These are phyloP conservation scores for Fraxinus latifolia DNA, from an alignment of 305 asterid genomes.

Conservation along the genomic window DNA sequence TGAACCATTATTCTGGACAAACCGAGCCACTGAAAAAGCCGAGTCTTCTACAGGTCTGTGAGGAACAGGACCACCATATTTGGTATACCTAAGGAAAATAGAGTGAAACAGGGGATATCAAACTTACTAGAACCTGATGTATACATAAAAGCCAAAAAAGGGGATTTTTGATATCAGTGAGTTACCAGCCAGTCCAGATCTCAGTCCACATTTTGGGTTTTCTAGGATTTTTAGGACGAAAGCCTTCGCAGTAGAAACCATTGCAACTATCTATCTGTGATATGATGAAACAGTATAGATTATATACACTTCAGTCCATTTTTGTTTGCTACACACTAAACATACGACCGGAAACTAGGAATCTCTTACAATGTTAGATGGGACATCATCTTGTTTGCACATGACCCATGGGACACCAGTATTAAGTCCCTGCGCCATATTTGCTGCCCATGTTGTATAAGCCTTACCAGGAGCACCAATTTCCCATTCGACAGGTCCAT, in stretches of 20 bases:
- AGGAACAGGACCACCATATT: conserved; percentile 70
- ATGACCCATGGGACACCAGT: conserved; percentile 95
- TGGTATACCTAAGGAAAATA: conserved; percentile 54
- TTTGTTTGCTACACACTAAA: not conserved
- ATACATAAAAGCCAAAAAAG: not conserved
- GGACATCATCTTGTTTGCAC: conserved; percentile 91
- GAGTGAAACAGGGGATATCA: not conserved
- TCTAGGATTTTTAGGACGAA: conserved; percentile 58
- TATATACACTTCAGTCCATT: not conserved
- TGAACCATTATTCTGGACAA: conserved; percentile 81
- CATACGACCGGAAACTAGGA: not conserved
- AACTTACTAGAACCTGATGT: not conserved
- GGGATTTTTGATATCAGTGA: not conserved
- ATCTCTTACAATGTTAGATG: conserved; percentile 66
- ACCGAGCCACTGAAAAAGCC: conserved; percentile 88
- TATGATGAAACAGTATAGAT: not conserved
- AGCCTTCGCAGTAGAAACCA: conserved; percentile 84
- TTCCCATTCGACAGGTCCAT: conserved; percentile 76
- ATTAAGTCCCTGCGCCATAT: conserved; percentile 69
- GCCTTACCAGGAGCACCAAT: conserved; percentile 83
- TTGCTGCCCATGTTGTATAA: conserved; percentile 72
- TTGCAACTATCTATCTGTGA: conserved; percentile 80
- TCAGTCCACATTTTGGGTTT: conserved; percentile 95
- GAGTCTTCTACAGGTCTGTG: conserved; percentile 75
- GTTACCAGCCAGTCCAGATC: conserved; percentile 86